These are phyloP conservation scores for Oryza meyeriana DNA, from an alignment of 176 grass and related monocot genomes.

Conservation along the genomic window DNA sequence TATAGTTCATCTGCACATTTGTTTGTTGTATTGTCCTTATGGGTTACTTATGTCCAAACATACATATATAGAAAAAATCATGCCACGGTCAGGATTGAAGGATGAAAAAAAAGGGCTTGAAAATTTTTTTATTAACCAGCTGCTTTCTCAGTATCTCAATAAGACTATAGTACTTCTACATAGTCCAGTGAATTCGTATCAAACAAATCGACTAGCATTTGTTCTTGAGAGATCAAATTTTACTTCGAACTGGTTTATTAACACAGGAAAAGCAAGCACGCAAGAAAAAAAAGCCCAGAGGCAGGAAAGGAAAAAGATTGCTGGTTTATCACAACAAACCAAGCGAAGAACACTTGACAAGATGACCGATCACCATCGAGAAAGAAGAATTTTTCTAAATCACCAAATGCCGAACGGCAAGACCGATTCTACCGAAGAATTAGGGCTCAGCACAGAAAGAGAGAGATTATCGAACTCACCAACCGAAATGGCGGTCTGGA, in stretches of 20 bases:
- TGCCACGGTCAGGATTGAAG: too few species aligned
- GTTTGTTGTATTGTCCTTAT: too few species aligned
- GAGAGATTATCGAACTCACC: conserved; percentile 39
- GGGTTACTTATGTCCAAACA: too few species aligned
- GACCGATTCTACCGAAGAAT: not conserved
- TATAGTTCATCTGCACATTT: not conserved
- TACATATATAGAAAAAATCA: too few species aligned
- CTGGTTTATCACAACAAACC: not conserved
- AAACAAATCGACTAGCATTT: not conserved
- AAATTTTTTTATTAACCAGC: too few species aligned
- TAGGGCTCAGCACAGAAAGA: not conserved
- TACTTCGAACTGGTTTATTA: not conserved
- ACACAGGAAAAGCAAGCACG: not conserved
- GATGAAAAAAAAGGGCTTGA: too few species aligned
- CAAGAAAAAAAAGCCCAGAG: not conserved
- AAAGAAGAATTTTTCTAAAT: too few species aligned
- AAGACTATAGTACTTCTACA: too few species aligned
- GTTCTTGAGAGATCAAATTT: not conserved
- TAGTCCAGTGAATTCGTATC: too few species aligned
- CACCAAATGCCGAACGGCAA: not conserved
- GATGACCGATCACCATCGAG: too few species aligned
- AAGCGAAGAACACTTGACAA: not conserved
- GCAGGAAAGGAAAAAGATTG: not conserved
- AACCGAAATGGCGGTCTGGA: conserved; percentile 69
- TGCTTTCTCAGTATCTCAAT: too few species aligned